phyloP scores from a whole-genome alignment of 1,284 basidiomycete species.

The Apiotrichum domesticum region DNA sequence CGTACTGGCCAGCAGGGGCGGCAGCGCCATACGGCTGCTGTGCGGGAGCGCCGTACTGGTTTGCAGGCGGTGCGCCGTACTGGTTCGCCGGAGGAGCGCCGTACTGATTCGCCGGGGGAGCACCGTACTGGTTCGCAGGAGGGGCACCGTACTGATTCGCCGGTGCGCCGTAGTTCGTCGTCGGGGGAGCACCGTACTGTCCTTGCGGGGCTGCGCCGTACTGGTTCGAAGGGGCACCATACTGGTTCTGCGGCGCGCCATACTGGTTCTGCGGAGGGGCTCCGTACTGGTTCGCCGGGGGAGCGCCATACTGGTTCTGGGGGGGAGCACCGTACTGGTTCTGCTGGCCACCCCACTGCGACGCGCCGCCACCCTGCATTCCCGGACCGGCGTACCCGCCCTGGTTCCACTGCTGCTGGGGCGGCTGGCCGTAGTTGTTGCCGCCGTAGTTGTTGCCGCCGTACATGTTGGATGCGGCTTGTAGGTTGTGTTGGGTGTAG shows the following conservation, averaged over 20 bases:
- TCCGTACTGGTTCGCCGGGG: slow-evolving; percentile 8
- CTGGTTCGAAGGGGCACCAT: slow-evolving; percentile 3
- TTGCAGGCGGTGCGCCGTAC: slow-evolving; percentile 15
- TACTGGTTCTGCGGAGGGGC: slow-evolving; percentile 9
- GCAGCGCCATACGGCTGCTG: background rate
- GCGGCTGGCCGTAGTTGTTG: slow-evolving; percentile 3
- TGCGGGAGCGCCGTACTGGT: slow-evolving; percentile 11
- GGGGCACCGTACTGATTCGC: slow-evolving; percentile 5
- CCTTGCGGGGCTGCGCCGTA: background rate
- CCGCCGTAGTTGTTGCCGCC: slow-evolving; percentile 9
- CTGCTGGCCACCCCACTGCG: background rate
- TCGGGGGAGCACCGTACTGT: background rate
- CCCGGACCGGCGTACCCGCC: background rate
- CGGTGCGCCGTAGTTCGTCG: slow-evolving; percentile 7
- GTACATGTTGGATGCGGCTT: slow-evolving; percentile 9
- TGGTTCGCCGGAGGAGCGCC: slow-evolving; percentile 5
- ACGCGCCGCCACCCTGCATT: background rate
- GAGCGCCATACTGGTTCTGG: slow-evolving; percentile 16
- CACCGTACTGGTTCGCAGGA: background rate
- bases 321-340: slow-evolving; percentile 16
- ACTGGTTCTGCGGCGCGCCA: slow-evolving; percentile 2
- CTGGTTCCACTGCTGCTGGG: slow-evolving; percentile 4
- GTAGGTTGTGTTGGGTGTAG: background rate
- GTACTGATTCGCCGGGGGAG: slow-evolving; percentile 5
- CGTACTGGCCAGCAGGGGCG: slow-evolving; percentile 4